phyloP scores from a whole-genome alignment of 176 grass and related monocot genomes.

The Oryza coarctata region DNA sequence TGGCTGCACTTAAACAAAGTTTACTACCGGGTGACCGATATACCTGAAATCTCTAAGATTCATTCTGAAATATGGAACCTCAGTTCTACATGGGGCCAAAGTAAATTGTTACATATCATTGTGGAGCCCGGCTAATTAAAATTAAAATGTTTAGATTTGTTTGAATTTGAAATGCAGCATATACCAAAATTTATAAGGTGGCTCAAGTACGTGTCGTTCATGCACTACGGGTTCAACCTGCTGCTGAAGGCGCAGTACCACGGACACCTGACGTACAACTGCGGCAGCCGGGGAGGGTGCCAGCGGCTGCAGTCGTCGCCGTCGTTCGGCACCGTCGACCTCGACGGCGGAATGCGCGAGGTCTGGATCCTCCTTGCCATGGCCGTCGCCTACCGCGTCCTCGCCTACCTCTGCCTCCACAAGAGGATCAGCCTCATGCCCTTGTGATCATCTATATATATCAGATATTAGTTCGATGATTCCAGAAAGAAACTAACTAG shows the following conservation, averaged over 20 bases:
- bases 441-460: constrained; percentile 34
- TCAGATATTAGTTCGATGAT: background rate
- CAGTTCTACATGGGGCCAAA: too few species aligned
- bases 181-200: constrained; percentile 75
- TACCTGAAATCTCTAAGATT: too few species aligned
- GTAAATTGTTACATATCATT: too few species aligned
- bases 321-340: constrained; percentile 74
- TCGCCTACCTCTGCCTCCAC: constrained; percentile 72
- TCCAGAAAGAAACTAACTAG: background rate
- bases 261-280: constrained; percentile 68
- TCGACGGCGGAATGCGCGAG: constrained; percentile 66
- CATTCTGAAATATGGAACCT: too few species aligned
- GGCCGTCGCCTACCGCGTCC: constrained; percentile 70
- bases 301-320: constrained; percentile 70
- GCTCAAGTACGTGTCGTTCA: constrained; percentile 86
- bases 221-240: constrained; percentile 89
- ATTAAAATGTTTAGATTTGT: too few species aligned
- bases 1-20: background rate
- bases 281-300: constrained; percentile 53
- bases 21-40: too few species aligned
- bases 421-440: constrained; percentile 63
- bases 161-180: constrained; percentile 68
- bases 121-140: too few species aligned
- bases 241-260: constrained; percentile 89
- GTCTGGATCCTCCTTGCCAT: constrained; percentile 74